A percentile compares a stretch with the other conserved stretches of the same genome.
These are phyloP conservation scores for Cystofilobasidium capitatum DNA, from an alignment of 768 basidiomycete species.

Conservation along the genomic window DNA sequence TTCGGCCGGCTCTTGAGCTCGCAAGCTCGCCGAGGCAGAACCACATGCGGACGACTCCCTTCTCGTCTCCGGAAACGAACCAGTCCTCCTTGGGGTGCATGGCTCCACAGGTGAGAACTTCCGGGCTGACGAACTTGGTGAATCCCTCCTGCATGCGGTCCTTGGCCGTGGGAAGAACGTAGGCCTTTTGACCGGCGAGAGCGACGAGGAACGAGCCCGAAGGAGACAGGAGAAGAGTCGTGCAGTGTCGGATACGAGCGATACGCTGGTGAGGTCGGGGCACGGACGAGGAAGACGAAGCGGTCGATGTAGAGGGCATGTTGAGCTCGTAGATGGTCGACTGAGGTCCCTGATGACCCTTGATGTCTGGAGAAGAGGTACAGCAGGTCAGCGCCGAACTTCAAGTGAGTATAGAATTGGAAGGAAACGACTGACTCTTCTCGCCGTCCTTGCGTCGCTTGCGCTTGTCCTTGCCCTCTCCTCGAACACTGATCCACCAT, in stretches of 20 bases:
- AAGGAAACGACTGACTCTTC: conserved; percentile 1
- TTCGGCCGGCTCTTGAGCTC: conserved; percentile 14
- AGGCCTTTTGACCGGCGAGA: conserved; percentile 35
- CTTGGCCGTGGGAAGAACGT: conserved; percentile 20
- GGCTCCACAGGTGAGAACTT: conserved; percentile 11
- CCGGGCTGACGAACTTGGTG: conserved; percentile 43
- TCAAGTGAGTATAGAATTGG: background rate
- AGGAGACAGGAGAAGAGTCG: conserved; percentile 36
- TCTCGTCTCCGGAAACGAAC: conserved; percentile 86
- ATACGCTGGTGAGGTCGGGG: conserved; percentile 44
- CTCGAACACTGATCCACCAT: conserved; percentile 30
- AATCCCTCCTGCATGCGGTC: conserved; percentile 44
- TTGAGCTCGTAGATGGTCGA: conserved; percentile 21
- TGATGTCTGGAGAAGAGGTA: background rate
- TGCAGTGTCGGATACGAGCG: conserved; percentile 33
- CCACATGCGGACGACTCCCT: conserved; percentile 81
- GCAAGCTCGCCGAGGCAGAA: conserved; percentile 58
- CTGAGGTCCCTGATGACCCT: conserved; percentile 9
- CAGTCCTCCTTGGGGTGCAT: conserved; percentile 51
- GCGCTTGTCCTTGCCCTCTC: conserved; percentile 16
- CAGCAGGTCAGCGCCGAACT: background rate
- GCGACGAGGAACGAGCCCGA: conserved; percentile 35
- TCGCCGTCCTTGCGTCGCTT: conserved; percentile 13
- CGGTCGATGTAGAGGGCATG: conserved; percentile 29
- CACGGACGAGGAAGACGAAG: conserved; percentile 59